Base-by-base conservation (phyloP, 108 stramenopile species). In the Pseudonitzschia delicatissima region DNA sequence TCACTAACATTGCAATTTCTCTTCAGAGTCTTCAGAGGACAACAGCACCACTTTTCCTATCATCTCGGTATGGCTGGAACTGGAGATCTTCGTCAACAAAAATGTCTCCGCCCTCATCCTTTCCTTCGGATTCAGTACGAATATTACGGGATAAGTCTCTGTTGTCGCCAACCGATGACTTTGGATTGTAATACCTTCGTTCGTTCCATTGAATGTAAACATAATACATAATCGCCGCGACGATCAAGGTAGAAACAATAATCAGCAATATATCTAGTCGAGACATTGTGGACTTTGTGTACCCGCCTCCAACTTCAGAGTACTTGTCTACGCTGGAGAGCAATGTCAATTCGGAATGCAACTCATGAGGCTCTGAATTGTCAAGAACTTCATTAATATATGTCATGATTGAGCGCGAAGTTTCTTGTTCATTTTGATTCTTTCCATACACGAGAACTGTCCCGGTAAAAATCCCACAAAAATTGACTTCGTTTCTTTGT, bases 381-480 rank as follows among this genome's bases (percentile, higher is more conserved):
- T 57, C 59, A 27, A 74, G 35, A 0, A 45, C 61, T 5, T 32
- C 37, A 0, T 66, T 21, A 27, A 74, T 51, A 44, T 58, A 60
- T 5, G 66, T 25, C 39, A 55, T 37, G 12, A 74, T 59, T 11
- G 27, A 9, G 15, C n/a, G 21, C 2, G 40, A 25, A 33, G 60
- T 57, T 50, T 59, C 49, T 5, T 59, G 60, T 6, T 39, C 26
- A 23, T 61, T 29, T 21, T 42, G 60, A 20, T 74, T 1, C 13
- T 29, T 36, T 21, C 68, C 67, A 50, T 44, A 76, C 3, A 64
- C 63, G 42, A 69, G 57, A n/a, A 69, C 55, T 15, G 55, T 50
- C 0, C 74, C 68, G n/a, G 53, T 63, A 45, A 69, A 76, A 31
- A 69, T 28, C 28, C 67, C 74, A 32, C 74, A 76, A 42, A 69